Evolutionary conservation across 2,329 filamentous ascomycete genomes (phyloP), one percentile per base, ranked within the genome.

Genomic region (Endocalyx cinctus): DNA sequence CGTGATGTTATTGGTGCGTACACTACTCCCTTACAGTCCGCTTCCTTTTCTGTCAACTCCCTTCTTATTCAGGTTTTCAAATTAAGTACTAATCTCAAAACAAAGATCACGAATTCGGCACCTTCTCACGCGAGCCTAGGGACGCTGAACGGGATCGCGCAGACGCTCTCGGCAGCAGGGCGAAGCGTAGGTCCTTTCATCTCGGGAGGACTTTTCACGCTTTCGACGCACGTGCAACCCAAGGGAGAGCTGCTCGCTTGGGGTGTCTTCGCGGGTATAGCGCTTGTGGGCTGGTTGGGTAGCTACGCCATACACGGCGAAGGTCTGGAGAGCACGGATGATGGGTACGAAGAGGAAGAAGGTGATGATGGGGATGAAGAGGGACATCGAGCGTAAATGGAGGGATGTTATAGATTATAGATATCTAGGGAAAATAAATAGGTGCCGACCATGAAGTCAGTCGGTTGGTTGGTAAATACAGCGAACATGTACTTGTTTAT

Each of bases 161-260:
- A 98, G 60, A 95, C 88, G 0, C 77, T 98, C 1, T 94, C 87
- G 0, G 92, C 92, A 0, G 87, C 86, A 0, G 92, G 92, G 7
- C 80, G 92, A 39, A 88, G 89, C 27, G 75, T 87, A 1, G 92
- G 92, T 0, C 92, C 92, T 0, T 89, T 97, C 45, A 67, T 94
- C 1, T 92, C 88, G 0, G 92, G 92, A 0, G 81, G 81, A 1
- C 67, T 98, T 0, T 98, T 94, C 58, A 87, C 87, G 0, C 66
- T 90, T 1, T 82, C 87, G 0, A 82, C 79, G 0, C 72, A 75
- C 30, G 71, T 95, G 5, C 66, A 72, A 10, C 84, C 82, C 3
- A 92, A 88, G 52, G 90, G 92, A 2, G 89, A 95, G 59, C 79
- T 80, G 2, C 62, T 97, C 5, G 80, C 86, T 0, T 98, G 94